phyloP scores from a whole-genome alignment of 208 protist species.

The Trypanosoma melophagium region DNA sequence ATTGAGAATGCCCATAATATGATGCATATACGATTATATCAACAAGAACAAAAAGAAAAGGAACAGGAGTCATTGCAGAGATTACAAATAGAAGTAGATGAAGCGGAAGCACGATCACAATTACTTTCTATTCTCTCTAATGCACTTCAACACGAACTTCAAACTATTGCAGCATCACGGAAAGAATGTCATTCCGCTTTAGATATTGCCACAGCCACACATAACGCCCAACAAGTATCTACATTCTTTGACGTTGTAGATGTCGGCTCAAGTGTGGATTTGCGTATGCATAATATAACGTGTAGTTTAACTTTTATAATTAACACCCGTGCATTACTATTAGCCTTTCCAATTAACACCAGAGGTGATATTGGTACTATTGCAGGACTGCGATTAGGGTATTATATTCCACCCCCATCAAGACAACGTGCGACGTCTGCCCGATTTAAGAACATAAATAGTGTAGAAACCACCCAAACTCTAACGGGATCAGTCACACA shows the following conservation, averaged over 20 bases:
- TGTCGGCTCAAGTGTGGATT: conserved; percentile 6
- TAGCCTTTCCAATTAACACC: conserved; percentile 59
- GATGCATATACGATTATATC: no score
- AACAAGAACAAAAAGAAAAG: not conserved
- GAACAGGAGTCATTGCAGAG: conserved; percentile 14
- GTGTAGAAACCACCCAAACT: not conserved
- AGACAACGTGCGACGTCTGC: not conserved
- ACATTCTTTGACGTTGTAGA: conserved; percentile 44
- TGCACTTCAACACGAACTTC: not conserved
- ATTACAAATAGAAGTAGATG: conserved; percentile 12
- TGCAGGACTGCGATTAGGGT: conserved; percentile 60
- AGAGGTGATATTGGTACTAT: conserved; percentile 54
- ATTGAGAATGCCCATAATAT: no score
- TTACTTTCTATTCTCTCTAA: not conserved
- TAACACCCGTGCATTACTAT: conserved; percentile 31
- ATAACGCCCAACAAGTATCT: conserved; percentile 35
- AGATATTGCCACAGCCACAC: not conserved
- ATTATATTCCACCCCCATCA: conserved; percentile 27
- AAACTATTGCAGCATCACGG: not conserved
- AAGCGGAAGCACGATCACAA: conserved; percentile 1
- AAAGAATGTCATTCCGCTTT: not conserved
- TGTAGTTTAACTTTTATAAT: conserved; percentile 29
- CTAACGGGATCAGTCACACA: not conserved
- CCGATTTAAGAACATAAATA: not conserved
- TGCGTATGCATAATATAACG: conserved; percentile 21